These are phyloP conservation scores for Globisporangium paroecandrum DNA, from an alignment of 352 stramenopile genomes.

Conservation along the genomic window DNA sequence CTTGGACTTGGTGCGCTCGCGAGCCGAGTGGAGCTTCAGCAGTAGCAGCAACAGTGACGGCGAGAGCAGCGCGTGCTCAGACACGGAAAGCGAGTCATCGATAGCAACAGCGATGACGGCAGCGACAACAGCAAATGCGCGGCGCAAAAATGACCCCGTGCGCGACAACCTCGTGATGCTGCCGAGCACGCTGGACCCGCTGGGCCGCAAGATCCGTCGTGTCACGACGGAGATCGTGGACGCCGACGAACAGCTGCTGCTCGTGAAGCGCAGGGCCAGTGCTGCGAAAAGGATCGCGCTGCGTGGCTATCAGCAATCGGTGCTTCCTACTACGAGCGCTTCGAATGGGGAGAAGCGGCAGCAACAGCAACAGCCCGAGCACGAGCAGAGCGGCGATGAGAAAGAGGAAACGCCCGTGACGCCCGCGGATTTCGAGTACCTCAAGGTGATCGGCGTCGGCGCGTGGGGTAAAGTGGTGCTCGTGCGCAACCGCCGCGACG, in stretches of 20 bases:
- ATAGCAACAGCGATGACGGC: not conserved
- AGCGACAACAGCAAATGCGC: not conserved
- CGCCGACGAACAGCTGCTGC: conserved; percentile 45
- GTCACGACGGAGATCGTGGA: conserved; percentile 50
- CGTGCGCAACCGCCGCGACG: conserved; percentile 52
- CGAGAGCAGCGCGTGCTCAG: conserved; percentile 26
- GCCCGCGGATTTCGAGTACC: conserved; percentile 70
- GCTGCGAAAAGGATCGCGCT: conserved; percentile 86
- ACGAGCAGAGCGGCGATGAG: not conserved
- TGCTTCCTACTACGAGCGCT: not conserved
- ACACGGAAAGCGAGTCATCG: conserved; percentile 28
- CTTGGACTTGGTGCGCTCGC: not conserved
- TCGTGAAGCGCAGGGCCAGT: conserved; percentile 50
- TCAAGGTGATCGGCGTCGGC: conserved; percentile 88
- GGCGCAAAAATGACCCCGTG: conserved; percentile 12
- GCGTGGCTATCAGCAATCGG: conserved; percentile 20
- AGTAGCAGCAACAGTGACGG: conserved; percentile 8
- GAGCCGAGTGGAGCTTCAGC: conserved; percentile 12
- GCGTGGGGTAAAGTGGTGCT: conserved; percentile 84
- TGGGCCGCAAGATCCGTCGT: conserved; percentile 45
- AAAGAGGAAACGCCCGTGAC: conserved; percentile 22
- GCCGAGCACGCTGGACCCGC: conserved; percentile 49
- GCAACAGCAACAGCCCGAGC: not conserved
- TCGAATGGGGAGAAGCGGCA: not conserved
- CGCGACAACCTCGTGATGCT: conserved; percentile 46